A percentile compares a stretch with the other conserved stretches of the same genome.
phyloP scores from a whole-genome alignment of 2,329 filamentous ascomycete genomes.

The Trichoderma brevicompactum region DNA sequence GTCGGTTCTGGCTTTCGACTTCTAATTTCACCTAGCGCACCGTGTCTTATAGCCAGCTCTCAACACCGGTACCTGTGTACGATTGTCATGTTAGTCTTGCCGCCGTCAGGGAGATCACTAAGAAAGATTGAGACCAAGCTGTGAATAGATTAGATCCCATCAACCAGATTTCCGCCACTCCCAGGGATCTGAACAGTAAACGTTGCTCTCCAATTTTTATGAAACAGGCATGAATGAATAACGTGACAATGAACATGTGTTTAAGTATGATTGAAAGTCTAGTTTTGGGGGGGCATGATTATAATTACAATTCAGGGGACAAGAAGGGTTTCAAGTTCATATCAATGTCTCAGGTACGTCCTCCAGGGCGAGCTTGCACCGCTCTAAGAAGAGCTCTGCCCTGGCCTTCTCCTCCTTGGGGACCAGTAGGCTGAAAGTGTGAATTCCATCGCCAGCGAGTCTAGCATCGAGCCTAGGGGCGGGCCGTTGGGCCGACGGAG shows the following conservation, averaged over 20 bases:
- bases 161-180: neutral
- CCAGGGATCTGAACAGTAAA: neutral
- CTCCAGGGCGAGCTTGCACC: slow-evolving; percentile 83
- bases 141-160: slow-evolving; percentile 6
- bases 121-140: neutral
- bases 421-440: slow-evolving; percentile 82
- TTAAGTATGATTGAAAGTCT: slow-evolving; percentile 28
- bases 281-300: slow-evolving; percentile 31
- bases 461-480: slow-evolving; percentile 41
- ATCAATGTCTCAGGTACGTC: slow-evolving; percentile 77
- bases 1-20: neutral
- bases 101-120: neutral
- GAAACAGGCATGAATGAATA: slow-evolving; percentile 2
- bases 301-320: slow-evolving; percentile 40
- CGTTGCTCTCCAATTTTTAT: neutral
- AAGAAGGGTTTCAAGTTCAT: slow-evolving; percentile 40
- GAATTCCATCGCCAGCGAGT: slow-evolving; percentile 56
- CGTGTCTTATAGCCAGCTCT: neutral
- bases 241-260: slow-evolving; percentile 16
- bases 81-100: neutral
- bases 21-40: neutral
- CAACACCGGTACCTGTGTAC: neutral
- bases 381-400: slow-evolving; percentile 80
- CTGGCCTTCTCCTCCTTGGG: slow-evolving; percentile 79
- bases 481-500: slow-evolving; percentile 35